Evolutionary conservation across 331 rosid genomes (phyloP).

Genomic region (Malus hybrid): DNA sequence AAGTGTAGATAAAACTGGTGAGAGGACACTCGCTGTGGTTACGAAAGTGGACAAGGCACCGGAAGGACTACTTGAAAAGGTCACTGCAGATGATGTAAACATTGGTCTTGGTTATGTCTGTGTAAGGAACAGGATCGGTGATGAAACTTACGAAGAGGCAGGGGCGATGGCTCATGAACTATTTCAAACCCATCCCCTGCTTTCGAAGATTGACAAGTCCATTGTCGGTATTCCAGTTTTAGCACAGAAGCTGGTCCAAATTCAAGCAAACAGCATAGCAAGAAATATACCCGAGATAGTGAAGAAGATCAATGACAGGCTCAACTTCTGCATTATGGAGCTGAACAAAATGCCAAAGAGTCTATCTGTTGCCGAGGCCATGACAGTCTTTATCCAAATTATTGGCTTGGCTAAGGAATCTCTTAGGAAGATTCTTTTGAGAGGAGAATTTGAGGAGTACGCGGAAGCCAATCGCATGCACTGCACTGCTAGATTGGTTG

Average conservation of each 20-base stretch:
- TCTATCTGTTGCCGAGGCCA: slow-evolving; percentile 35
- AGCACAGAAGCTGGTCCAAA: too few relatives aligned
- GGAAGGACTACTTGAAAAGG: slow-evolving; percentile 53
- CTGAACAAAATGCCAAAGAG: slow-evolving; percentile 24
- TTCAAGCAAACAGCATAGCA: too few relatives aligned
- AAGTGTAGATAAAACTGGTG: slow-evolving; percentile 37
- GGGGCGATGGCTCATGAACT: too few relatives aligned
- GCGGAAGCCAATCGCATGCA: slow-evolving; percentile 26
- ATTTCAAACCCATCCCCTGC: too few relatives aligned
- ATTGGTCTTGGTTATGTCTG: too few relatives aligned
- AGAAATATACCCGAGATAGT: too few relatives aligned
- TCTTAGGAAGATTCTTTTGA: slow-evolving; percentile 30
- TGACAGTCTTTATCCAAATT: slow-evolving; percentile 28
- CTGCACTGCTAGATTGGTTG: slow-evolving; percentile 44
- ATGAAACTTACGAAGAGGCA: too few relatives aligned
- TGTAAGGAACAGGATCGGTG: too few relatives aligned
- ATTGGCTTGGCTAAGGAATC: slow-evolving; percentile 34
- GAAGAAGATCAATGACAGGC: slow-evolving; percentile 2
- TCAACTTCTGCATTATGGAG: slow-evolving; percentile 3
- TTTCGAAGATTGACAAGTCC: too few relatives aligned
- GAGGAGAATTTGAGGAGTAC: slow-evolving; percentile 10
- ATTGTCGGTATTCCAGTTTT: too few relatives aligned
- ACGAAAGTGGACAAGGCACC: slow-evolving; percentile 57
- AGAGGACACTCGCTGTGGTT: slow-evolving; percentile 43
- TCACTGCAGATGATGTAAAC: slow-evolving; percentile 21